Conservation (phyloP, 371 early-diverging fungal species). For the Lichtheimia ornata region DNA sequence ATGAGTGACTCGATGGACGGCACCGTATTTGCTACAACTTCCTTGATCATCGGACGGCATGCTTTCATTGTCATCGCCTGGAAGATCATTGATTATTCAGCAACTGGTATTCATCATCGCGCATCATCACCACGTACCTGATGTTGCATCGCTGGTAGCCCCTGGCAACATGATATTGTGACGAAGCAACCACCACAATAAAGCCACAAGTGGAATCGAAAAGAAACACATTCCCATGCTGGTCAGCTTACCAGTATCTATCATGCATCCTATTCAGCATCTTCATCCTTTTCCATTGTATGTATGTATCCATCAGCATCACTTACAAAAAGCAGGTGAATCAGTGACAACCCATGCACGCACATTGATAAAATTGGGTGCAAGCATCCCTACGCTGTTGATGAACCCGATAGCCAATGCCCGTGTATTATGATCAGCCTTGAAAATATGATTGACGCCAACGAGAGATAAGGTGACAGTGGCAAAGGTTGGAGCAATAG, state of each 20-base stretch:
- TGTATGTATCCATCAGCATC: no score
- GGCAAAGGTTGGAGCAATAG: constrained; percentile 2
- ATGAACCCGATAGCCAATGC: constrained; percentile 42
- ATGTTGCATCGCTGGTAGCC: no score
- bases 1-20: no score
- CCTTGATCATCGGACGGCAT: no score
- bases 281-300: no score
- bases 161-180: no score
- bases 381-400: constrained; percentile 40
- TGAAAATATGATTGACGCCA: constrained; percentile 20
- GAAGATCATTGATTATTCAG: no score
- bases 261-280: neutral
- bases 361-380: constrained; percentile 41
- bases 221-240: constrained; percentile 6
- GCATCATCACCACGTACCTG: no score
- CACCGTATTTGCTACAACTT: no score
- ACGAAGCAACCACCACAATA: no score
- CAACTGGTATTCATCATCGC: no score
- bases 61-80: no score
- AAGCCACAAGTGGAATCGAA: constrained; percentile 4
- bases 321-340: constrained; percentile 28
- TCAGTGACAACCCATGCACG: constrained; percentile 31
- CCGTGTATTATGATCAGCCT: constrained; percentile 30
- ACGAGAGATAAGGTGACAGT: neutral
- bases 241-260: constrained; percentile 4